Evolutionary conservation across 75 land plant genomes (phyloP), one percentile per base, ranked within the genome.

Genomic region (Pinus taeda): DNA sequence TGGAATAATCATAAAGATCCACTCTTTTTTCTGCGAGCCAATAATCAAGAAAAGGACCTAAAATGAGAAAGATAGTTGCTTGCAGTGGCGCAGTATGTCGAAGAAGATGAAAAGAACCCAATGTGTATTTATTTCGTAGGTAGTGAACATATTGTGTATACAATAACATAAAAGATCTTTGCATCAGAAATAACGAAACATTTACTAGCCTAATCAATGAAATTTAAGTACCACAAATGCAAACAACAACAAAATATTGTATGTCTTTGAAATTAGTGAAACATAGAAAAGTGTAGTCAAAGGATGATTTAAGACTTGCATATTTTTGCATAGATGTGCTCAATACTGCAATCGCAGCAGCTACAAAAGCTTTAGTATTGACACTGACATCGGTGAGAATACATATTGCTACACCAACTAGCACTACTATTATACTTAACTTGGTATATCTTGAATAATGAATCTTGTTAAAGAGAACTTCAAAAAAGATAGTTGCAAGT

Each of bases 301-400:
- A 3, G 20, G 9, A 55, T 55, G 33, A 74, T 11, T 71, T 66
- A 33, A 2, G 70, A 87, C 98, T 91, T 81, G 93, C 98, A 88
- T 94, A 94, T 81, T 96, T 95, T 59, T 96, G 99, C 74, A 96
- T 71, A 24, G 95, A 74, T 59, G 98, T 96, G 82, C 93, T 90
- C 98, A 95, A 92, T 62, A 94, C 99, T 57, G 95, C 99, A 70
- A 96, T 86, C 21, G 84, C 77, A 18, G 97, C 98, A 65, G 99
- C 97, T 55, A 94, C 56, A 56, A 96, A 91, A 30, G 98, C 99
- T 80, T 82, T 88, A 37, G 83, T 45, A 80, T 96, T 96, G 36
- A 96, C 99, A 82, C 98, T 96, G 58, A 96, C 98, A 88, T 96
- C 98, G 60, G 93, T 94, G 18, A 96, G 90, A 57, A 97, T 96